Evolutionary conservation across 768 basidiomycete species (phyloP).

Genomic region (Boletellus ananas): DNA sequence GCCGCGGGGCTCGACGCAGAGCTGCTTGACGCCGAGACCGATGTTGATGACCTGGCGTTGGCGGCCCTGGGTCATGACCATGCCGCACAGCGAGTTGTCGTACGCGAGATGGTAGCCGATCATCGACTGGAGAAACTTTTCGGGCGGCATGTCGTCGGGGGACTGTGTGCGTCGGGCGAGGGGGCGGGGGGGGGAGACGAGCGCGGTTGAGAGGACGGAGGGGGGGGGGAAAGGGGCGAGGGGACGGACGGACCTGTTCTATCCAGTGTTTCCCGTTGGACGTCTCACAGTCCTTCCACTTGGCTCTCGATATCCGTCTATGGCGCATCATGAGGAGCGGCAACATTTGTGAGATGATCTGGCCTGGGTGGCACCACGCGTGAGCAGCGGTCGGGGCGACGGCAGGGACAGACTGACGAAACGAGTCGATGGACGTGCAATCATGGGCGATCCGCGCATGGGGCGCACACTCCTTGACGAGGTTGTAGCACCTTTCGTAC

Average conservation of each 20-base stretch:
- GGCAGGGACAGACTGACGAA: constrained; percentile 47
- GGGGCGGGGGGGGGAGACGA: not conserved
- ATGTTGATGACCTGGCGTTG: constrained; percentile 76
- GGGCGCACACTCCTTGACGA: constrained; percentile 58
- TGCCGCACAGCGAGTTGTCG: constrained; percentile 69
- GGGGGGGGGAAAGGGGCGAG: not conserved
- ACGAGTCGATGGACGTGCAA: constrained; percentile 57
- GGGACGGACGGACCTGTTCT: constrained; percentile 55
- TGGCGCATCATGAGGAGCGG: constrained; percentile 86
- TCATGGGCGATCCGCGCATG: constrained; percentile 53
- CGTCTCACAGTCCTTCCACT: constrained; percentile 65
- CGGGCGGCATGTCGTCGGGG: constrained; percentile 58
- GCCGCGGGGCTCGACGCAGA: constrained; percentile 58
- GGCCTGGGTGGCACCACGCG: constrained; percentile 40
- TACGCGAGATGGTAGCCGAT: constrained; percentile 76
- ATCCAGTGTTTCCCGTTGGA: constrained; percentile 76
- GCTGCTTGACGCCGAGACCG: constrained; percentile 73
- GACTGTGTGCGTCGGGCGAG: constrained; percentile 31
- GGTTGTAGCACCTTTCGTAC: constrained; percentile 63
- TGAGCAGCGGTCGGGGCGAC: not conserved
- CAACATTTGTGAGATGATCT: constrained; percentile 68
- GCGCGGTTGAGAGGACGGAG: not conserved
- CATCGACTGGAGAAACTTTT: constrained; percentile 65
- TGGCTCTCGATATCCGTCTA: constrained; percentile 68
- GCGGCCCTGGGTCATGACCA: constrained; percentile 80